Percentiles rank a stretch among this genome's conserved stretches.
Conservation (phyloP, 768 basidiomycete species). For the Boletus pseudo-olivaceus region DNA sequence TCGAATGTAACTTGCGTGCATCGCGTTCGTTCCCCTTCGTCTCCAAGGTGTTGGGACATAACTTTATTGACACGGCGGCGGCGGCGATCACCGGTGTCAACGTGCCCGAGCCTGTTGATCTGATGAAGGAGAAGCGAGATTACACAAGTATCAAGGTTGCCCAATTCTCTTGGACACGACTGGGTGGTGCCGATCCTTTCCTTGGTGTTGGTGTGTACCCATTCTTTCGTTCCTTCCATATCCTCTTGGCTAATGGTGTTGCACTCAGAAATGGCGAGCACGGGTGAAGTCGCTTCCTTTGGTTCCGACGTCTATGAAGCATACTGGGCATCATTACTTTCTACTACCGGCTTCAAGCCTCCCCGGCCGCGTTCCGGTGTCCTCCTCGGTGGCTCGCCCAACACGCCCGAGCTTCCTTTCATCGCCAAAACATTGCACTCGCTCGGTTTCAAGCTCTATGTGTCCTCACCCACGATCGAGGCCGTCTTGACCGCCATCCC, state of each 20-base stretch:
- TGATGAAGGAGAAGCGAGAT: constrained; percentile 85
- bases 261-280: constrained; percentile 88
- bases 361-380: constrained; percentile 83
- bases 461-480: constrained; percentile 76
- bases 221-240: background rate
- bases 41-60: constrained; percentile 94
- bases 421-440: constrained; percentile 79
- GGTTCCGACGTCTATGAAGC: constrained; percentile 93
- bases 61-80: constrained; percentile 94
- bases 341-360: constrained; percentile 93
- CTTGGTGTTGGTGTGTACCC: constrained; percentile 80
- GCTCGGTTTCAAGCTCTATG: constrained; percentile 95
- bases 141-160: constrained; percentile 97
- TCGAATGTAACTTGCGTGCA: constrained; percentile 97
- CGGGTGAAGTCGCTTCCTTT: constrained; percentile 96
- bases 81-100: constrained; percentile 80
- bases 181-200: constrained; percentile 96
- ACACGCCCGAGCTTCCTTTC: constrained; percentile 79
- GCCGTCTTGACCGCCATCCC: constrained; percentile 75
- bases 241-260: background rate
- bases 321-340: constrained; percentile 92
- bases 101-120: constrained; percentile 87
- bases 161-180: constrained; percentile 96
- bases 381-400: constrained; percentile 87
- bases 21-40: constrained; percentile 99